Percentiles rank a stretch among this genome's conserved stretches.
These are phyloP conservation scores for Helotiales sp. DNA, from an alignment of 2,329 filamentous ascomycete genomes.

Conservation along the genomic window DNA sequence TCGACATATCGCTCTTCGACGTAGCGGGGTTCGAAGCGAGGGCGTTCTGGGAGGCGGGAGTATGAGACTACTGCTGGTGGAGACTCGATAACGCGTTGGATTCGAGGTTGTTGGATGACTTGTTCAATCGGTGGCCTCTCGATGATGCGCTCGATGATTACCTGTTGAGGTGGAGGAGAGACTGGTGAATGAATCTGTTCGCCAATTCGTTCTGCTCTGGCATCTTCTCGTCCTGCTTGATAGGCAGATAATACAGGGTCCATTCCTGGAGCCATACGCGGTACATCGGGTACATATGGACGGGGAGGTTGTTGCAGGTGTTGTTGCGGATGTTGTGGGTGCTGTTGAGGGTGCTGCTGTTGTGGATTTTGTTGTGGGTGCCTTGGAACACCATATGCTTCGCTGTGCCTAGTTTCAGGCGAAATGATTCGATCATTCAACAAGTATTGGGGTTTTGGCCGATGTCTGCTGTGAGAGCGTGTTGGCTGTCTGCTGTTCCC, in stretches of 20 bases:
- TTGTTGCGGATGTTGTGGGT: not conserved
- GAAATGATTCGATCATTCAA: conserved; percentile 18
- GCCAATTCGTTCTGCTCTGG: conserved; percentile 26
- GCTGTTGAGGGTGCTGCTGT: too few species aligned
- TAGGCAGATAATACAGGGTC: conserved; percentile 28
- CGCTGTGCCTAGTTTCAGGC: conserved; percentile 11
- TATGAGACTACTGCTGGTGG: conserved; percentile 17
- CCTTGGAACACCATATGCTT: conserved; percentile 12
- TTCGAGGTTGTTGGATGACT: conserved; percentile 6
- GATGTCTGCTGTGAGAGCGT: conserved; percentile 26
- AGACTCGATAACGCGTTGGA: conserved; percentile 11
- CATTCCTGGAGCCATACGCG: conserved; percentile 11
- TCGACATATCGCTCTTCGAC: conserved; percentile 20
- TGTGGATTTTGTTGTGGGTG: too few species aligned
- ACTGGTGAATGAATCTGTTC: conserved; percentile 8
- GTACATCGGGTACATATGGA: conserved; percentile 25
- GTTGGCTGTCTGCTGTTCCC: conserved; percentile 13
- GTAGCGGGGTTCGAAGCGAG: conserved; percentile 12
- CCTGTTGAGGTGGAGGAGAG: conserved; percentile 8
- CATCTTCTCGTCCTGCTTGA: conserved; percentile 29
- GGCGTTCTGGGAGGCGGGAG: conserved; percentile 14
- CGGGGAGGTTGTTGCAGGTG: not conserved
- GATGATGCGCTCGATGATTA: conserved; percentile 4
- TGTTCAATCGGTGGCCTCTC: not conserved
- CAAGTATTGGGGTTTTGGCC: conserved; percentile 12